These are phyloP conservation scores for Beauveria scarabaeidicola DNA, from an alignment of 2,329 filamentous ascomycete genomes.

Conservation along the genomic window DNA sequence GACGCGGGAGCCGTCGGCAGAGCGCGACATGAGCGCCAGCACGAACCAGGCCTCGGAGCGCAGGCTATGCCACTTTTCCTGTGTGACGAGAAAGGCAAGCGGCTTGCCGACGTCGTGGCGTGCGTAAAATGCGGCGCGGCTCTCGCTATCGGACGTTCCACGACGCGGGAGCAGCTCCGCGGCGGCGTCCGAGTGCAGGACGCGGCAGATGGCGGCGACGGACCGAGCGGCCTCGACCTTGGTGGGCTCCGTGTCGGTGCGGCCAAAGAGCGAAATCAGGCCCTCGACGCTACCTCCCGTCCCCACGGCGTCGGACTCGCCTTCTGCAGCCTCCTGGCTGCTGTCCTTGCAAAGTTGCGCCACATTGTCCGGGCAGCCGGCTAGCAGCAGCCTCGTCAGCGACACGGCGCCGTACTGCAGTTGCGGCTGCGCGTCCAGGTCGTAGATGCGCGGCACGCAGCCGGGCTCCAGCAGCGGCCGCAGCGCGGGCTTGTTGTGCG, in stretches of 20 bases:
- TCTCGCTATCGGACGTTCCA: conserved; percentile 15
- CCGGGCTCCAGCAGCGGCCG: conserved; percentile 36
- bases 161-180: conserved; percentile 21
- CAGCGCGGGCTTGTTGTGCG: conserved; percentile 43
- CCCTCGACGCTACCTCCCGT: conserved; percentile 27
- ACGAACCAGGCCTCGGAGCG: conserved; percentile 55
- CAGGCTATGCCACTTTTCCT: conserved; percentile 50
- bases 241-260: conserved; percentile 40
- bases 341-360: conserved; percentile 31
- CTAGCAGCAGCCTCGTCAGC: conserved; percentile 47
- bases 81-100: conserved; percentile 45
- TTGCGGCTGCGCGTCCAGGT: conserved; percentile 41
- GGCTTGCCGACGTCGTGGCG: conserved; percentile 34
- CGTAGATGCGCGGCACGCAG: conserved; percentile 46
- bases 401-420: conserved; percentile 54
- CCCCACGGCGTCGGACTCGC: neutral
- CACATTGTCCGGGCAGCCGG: conserved; percentile 45
- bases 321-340: neutral
- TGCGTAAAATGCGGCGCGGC: conserved; percentile 35
- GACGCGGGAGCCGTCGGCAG: conserved; percentile 38
- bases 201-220: conserved; percentile 43
- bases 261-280: conserved; percentile 29
- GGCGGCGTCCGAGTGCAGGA: conserved; percentile 37
- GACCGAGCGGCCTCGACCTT: conserved; percentile 52
- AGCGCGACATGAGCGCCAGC: conserved; percentile 50